Evolutionary conservation across 2,329 filamentous ascomycete genomes (phyloP), one percentile per base, ranked within the genome.

Genomic region (Cordyceps fumosorosea): DNA sequence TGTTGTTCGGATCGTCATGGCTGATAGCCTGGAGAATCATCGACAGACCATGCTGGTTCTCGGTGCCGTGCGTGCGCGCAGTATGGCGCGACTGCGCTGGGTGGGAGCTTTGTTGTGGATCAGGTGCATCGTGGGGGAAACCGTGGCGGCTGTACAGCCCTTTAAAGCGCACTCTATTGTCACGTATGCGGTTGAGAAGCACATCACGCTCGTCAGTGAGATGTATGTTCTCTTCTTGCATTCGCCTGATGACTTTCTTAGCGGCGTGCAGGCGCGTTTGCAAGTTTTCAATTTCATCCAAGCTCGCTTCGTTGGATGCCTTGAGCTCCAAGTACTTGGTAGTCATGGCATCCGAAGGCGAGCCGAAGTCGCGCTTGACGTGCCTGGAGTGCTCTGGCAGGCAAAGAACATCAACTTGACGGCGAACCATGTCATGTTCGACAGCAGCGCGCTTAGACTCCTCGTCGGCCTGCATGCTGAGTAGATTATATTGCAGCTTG

Each of bases 371-470:
- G 24, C 78, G 79, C 52, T 80, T 79, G 4, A 82, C 82, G 64
- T 88, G 85, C 57, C 83, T 84, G 57, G 85, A 84, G 71, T 89
- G 84, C 70, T 95, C 89, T 16, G 87, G 86, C 65, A 83, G 81
- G 64, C 92, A 89, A 32, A 97, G 78, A 14, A 93, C 90, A 65
- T 96, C 90, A 22, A 96, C 89, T 74, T 97, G 92, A 24, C 89
- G 84, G 65, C 91, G 85, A n/a, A 89, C 89, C 84, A 97, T 93
- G 66, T 95, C 90, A 69, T 96, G 89, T 74, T 97, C 93, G 5
- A 97, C 93, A 42, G 88, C 89, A 67, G 93, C 91, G 29, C 92
- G 87, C 74, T 96, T 93, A 11, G 91, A 85, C 34, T 92, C 89
- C 67, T 96, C 91, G 55, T 89, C 87, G 60, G 90, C 92, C 70